Conservation (phyloP, 2,329 filamentous ascomycete genomes). For the Hypomyces perniciosus region DNA sequence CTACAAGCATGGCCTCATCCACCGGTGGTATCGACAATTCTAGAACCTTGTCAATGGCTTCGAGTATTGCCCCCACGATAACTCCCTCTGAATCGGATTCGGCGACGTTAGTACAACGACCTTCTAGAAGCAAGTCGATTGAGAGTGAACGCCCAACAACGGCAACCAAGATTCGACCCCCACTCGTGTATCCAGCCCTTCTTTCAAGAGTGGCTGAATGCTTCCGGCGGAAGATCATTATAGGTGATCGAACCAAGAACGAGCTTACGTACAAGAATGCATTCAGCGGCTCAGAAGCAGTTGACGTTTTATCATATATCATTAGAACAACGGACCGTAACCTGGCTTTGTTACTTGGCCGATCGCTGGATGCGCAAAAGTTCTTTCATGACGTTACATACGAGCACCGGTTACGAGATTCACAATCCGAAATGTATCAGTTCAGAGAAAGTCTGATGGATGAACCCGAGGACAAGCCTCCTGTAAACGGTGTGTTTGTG, state of each 20-base stretch:
- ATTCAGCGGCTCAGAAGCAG: slow-evolving; percentile 91
- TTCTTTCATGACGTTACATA: slow-evolving; percentile 99
- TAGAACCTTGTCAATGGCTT: slow-evolving; percentile 89
- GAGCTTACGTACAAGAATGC: slow-evolving; percentile 95
- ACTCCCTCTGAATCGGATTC: slow-evolving; percentile 53
- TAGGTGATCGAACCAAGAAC: slow-evolving; percentile 90
- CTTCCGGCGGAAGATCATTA: slow-evolving; percentile 81
- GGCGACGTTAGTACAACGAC: slow-evolving; percentile 45
- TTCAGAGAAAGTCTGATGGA: slow-evolving; percentile 92
- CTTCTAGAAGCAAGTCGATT: slow-evolving; percentile 52
- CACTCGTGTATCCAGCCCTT: slow-evolving; percentile 88
- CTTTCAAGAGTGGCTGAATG: slow-evolving; percentile 90
- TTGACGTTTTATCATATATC: slow-evolving; percentile 92
- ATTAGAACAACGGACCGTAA: slow-evolving; percentile 97
- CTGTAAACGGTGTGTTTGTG: slow-evolving; percentile 93
- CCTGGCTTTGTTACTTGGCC: slow-evolving; percentile 79
- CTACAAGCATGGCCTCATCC: slow-evolving; percentile 57
- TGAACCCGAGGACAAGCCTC: slow-evolving; percentile 61
- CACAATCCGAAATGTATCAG: slow-evolving; percentile 91
- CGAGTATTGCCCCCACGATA: slow-evolving; percentile 67
- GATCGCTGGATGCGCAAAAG: slow-evolving; percentile 93
- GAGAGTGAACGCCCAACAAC: slow-evolving; percentile 52
- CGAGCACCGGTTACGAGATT: slow-evolving; percentile 89
- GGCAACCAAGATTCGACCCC: slow-evolving; percentile 59
- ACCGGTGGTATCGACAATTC: slow-evolving; percentile 41